Evolutionary conservation across 306 rosid genomes (phyloP).

Genomic region (Cercis canadensis): DNA sequence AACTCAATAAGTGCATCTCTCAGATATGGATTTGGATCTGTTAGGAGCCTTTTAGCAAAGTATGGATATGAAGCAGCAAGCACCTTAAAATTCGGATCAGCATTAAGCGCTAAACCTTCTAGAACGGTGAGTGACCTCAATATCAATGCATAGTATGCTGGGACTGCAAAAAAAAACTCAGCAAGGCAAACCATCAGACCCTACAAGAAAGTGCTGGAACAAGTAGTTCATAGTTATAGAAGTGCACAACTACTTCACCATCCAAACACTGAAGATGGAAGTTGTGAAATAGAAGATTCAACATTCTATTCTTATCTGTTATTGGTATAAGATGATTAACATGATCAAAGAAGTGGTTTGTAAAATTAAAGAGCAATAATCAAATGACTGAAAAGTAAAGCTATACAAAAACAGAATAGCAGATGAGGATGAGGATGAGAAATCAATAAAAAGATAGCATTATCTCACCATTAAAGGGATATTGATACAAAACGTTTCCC

Average conservation of each 20-base stretch:
- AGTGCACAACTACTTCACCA: constrained; percentile 24
- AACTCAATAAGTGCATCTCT: constrained; percentile 93
- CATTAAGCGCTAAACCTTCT: constrained; percentile 92
- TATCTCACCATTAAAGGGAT: constrained; percentile 91
- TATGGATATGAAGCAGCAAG: constrained; percentile 98
- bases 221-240: constrained; percentile 16
- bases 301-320: not conserved
- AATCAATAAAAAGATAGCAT: constrained; percentile 17
- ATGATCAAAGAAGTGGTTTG: not conserved
- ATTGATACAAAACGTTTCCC: constrained; percentile 87
- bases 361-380: not conserved
- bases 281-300: constrained; percentile 3
- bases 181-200: constrained; percentile 40
- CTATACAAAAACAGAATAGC: not conserved
- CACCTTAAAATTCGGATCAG: constrained; percentile 97
- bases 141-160: constrained; percentile 92
- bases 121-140: constrained; percentile 92
- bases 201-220: constrained; percentile 31
- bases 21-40: constrained; percentile 97
- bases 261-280: constrained; percentile 25
- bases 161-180: constrained; percentile 73
- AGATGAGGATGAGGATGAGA: constrained; percentile 11
- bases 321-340: not conserved
- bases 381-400: constrained; percentile 3
- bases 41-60: constrained; percentile 94